Base-by-base conservation (phyloP, 1,139 yeast species). In the Yamadazyma sp. region DNA sequence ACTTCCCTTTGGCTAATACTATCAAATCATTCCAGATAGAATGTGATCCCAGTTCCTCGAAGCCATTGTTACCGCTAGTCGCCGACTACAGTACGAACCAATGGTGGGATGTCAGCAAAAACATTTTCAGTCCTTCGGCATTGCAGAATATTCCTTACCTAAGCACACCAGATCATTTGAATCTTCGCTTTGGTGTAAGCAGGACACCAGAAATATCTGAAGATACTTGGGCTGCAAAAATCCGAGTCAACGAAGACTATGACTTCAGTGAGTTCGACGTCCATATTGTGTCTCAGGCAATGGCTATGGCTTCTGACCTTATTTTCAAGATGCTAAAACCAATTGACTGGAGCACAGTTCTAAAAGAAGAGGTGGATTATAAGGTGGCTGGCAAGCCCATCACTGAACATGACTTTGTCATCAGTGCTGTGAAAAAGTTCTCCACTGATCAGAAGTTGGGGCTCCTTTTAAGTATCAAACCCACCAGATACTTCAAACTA, bases 111-210 rank as follows among this genome's bases (percentile, higher is more conserved):
- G 42, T 52, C 22, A 50, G 49, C 17, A 37, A 56, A 13, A 48
- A 61, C 21, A 37, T 52, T 5, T 46, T 57, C 21, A 52, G 52
- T 27, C 61, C 62, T 22, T 48, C 50, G 17, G 61, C 67, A 5
- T 54, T 69, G 6, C 80, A 78, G 46, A 66, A 76, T 29, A 71
- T 82, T 11, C 89, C 89, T 0, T 80, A 76, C 46, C 52, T 82
- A 29, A 67, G 76, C 20, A 77, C 88, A 0, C 74, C 82, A 0
- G 60, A 69, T 2, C 51, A 61, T 1, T 51, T 68, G 22, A 72
- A 76, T 48, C 53, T 67, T 2, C 56, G 80, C 32, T 79, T 73
- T 44, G 52, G 73, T 40, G 22, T 53, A 26, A 44, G 52, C 44
- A 50, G 55, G 41, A 48, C 62, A 31, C 51, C 56, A 14, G 61